Evolutionary conservation across 2,329 filamentous ascomycete genomes (phyloP).

Genomic region (Clonostachys rhizophaga): DNA sequence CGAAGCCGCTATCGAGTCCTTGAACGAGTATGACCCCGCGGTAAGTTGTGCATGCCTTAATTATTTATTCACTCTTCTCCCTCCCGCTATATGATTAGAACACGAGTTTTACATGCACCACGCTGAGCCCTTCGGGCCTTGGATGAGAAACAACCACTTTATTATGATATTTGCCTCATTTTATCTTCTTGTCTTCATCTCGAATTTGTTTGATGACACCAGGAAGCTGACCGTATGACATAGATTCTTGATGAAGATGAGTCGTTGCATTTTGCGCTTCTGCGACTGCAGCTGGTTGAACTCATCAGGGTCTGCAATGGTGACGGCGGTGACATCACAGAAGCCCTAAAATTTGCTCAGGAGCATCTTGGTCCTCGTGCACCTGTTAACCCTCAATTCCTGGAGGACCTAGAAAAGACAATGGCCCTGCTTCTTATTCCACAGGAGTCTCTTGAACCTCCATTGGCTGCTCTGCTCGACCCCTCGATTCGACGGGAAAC

Average conservation of each 20-base stretch:
- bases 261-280: slow-evolving; percentile 79
- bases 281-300: slow-evolving; percentile 90
- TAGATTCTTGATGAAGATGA: slow-evolving; percentile 86
- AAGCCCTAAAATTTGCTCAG: slow-evolving; percentile 82
- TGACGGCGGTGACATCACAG: slow-evolving; percentile 65
- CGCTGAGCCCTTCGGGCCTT: slow-evolving; percentile 85
- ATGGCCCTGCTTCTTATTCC: slow-evolving; percentile 91
- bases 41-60: slow-evolving; percentile 49
- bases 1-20: slow-evolving; percentile 74
- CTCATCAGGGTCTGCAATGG: slow-evolving; percentile 75
- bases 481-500: slow-evolving; percentile 76
- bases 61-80: slow-evolving; percentile 2
- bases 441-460: slow-evolving; percentile 70
- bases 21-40: slow-evolving; percentile 89
- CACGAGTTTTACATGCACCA: slow-evolving; percentile 96
- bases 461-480: slow-evolving; percentile 72
- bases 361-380: slow-evolving; percentile 83
- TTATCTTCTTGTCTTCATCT: not conserved
- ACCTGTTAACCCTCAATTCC: slow-evolving; percentile 73
- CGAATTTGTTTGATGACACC: slow-evolving; percentile 11
- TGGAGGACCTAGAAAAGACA: slow-evolving; percentile 84
- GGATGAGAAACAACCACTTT: slow-evolving; percentile 84
- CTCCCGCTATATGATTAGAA: slow-evolving; percentile 80
- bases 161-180: slow-evolving; percentile 23
- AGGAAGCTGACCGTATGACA: slow-evolving; percentile 1